Evolutionary conservation across 2,329 filamentous ascomycete species (phyloP).

Genomic region (Neopestalotiopsis rosae): DNA sequence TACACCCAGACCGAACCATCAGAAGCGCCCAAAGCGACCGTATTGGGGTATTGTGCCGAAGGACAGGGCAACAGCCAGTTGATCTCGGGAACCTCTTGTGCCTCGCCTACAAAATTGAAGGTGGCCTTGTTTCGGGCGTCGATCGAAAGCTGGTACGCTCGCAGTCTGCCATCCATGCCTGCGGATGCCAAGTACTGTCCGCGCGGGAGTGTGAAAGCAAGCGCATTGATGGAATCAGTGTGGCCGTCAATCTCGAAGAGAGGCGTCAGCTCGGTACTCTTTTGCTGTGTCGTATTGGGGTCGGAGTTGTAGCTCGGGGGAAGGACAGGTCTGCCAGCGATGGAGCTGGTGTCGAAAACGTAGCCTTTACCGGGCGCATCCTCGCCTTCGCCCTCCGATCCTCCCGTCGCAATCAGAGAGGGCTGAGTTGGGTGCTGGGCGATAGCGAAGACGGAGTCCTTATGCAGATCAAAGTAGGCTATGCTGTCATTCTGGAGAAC

Average conservation of each 20-base stretch:
- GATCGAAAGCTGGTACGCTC: constrained; percentile 66
- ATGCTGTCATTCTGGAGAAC: constrained; percentile 88
- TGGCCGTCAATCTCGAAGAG: constrained; percentile 86
- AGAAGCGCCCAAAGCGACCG: constrained; percentile 83
- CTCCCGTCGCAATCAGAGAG: constrained; percentile 84
- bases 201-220: constrained; percentile 81
- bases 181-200: constrained; percentile 88
- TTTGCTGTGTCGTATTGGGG: constrained; percentile 58
- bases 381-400: constrained; percentile 65
- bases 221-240: constrained; percentile 86
- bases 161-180: constrained; percentile 83
- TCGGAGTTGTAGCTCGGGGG: constrained; percentile 76
- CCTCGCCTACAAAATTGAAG: constrained; percentile 72
- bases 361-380: constrained; percentile 79
- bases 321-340: constrained; percentile 69
- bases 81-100: constrained; percentile 91
- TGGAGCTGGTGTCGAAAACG: constrained; percentile 77
- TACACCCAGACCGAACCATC: constrained; percentile 98
- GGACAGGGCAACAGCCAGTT: constrained; percentile 88
- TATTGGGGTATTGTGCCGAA: constrained; percentile 72
- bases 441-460: constrained; percentile 92
- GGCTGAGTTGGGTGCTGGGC: constrained; percentile 86
- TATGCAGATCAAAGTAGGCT: constrained; percentile 90
- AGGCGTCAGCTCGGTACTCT: constrained; percentile 63
- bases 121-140: constrained; percentile 52